These are phyloP conservation scores for Boletus fagicola DNA, from an alignment of 768 basidiomycete species.

Conservation along the genomic window DNA sequence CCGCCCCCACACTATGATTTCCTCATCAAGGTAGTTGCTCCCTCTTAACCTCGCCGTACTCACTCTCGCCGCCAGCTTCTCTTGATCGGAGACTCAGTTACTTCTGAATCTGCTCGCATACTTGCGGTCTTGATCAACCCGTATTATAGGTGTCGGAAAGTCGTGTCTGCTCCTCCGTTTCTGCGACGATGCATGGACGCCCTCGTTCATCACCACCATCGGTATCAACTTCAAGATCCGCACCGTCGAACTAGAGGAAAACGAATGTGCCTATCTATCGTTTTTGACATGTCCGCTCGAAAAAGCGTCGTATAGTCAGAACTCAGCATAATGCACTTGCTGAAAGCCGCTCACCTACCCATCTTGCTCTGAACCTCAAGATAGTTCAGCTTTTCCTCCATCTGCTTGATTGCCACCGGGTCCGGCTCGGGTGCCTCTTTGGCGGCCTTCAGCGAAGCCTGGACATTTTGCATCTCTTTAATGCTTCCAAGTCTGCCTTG, in stretches of 20 bases:
- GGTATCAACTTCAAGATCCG: too few species aligned
- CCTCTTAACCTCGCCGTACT: too few species aligned
- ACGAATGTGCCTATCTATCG: constrained; percentile 60
- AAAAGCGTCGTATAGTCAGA: neutral
- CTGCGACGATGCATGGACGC: too few species aligned
- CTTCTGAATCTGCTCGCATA: too few species aligned
- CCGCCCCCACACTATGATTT: too few species aligned
- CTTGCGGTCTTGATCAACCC: too few species aligned
- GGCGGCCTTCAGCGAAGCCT: constrained; percentile 17
- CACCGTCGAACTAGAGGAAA: too few species aligned
- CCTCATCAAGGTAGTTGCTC: too few species aligned
- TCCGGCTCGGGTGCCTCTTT: constrained; percentile 30
- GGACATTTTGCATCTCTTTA: constrained; percentile 35
- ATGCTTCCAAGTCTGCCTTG: constrained; percentile 51
- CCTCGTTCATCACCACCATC: constrained; percentile 52
- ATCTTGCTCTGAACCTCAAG: constrained; percentile 80
- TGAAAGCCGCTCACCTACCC: constrained; percentile 47
- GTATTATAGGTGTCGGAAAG: too few species aligned
- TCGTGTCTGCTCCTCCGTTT: too few species aligned
- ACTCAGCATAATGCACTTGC: neutral
- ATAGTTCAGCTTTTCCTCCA: constrained; percentile 52
- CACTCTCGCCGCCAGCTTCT: constrained; percentile 30
- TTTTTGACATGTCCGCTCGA: constrained; percentile 64
- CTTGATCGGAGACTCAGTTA: too few species aligned
- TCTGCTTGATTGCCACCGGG: constrained; percentile 39